phyloP scores from a whole-genome alignment of 371 early-diverging fungal genomes.

The Caulochytrium protostelioides region DNA sequence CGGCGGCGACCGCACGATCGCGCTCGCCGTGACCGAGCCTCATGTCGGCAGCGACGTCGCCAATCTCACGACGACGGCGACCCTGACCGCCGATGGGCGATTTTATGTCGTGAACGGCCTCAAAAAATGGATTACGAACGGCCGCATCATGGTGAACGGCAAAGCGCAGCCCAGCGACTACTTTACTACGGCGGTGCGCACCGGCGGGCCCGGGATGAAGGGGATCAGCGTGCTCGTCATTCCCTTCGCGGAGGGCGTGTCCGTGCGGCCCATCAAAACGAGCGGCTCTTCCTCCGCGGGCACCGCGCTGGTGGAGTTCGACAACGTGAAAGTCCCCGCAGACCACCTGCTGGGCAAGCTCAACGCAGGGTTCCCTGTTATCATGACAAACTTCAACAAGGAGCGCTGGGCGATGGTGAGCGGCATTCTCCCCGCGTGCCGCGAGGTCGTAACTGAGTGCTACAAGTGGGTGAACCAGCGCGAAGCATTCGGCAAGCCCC shows the following conservation, averaged over 20 bases:
- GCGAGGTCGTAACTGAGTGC: slow-evolving; percentile 14
- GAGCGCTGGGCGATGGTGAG: slow-evolving; percentile 15
- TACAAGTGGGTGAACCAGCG: slow-evolving; percentile 23
- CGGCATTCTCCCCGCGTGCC: too few species aligned
- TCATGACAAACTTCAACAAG: slow-evolving; percentile 25
- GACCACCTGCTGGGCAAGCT: slow-evolving; percentile 19
- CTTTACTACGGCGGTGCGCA: slow-evolving; percentile 19
- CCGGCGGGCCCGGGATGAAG: slow-evolving; percentile 16
- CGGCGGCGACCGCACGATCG: slow-evolving; percentile 51
- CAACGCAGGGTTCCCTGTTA: slow-evolving; percentile 11
- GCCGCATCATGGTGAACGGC: slow-evolving; percentile 5
- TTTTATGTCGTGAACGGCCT: slow-evolving; percentile 25
- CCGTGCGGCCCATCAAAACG: slow-evolving; percentile 40
- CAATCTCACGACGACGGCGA: slow-evolving; percentile 12
- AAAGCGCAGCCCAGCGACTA: slow-evolving; percentile 8
- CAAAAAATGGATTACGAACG: slow-evolving; percentile 26
- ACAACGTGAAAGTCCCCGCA: slow-evolving; percentile 19
- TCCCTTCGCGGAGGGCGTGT: slow-evolving; percentile 19
- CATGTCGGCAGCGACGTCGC: slow-evolving; percentile 19
- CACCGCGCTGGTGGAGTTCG: slow-evolving; percentile 18
- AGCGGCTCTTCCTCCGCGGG: slow-evolving; percentile 35
- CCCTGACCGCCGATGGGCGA: slow-evolving; percentile 20
- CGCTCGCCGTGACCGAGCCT: slow-evolving; percentile 35
- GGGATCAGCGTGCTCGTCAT: slow-evolving; percentile 26
- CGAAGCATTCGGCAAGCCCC: slow-evolving; percentile 19